These are phyloP conservation scores for Beauveria varroae DNA, from an alignment of 2,329 filamentous ascomycete genomes.

Conservation along the genomic window DNA sequence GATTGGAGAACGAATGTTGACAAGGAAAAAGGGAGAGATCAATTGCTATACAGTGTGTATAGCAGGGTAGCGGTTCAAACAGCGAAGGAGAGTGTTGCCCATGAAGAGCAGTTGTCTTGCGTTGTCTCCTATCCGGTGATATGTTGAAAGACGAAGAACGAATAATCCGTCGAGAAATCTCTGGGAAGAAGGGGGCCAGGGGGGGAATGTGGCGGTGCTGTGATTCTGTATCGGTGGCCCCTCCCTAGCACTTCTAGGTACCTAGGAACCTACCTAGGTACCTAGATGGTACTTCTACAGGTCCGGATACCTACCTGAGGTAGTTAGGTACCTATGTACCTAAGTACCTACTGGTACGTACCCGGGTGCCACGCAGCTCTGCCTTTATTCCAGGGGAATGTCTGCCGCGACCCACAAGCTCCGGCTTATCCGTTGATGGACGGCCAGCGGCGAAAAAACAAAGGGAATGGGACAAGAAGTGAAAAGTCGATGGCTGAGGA, in stretches of 20 bases:
- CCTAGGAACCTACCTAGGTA: not conserved
- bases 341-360: not conserved
- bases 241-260: not conserved
- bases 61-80: not conserved
- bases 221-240: not conserved
- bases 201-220: constrained; percentile 15
- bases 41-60: not conserved
- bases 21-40: constrained; percentile 17
- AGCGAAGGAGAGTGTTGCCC: constrained; percentile 8
- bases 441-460: not conserved
- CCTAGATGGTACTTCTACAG: not conserved
- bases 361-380: not conserved
- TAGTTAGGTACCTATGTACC: not conserved
- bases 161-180: constrained; percentile 7
- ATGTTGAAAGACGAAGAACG: not conserved
- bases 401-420: not conserved
- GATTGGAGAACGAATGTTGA: constrained; percentile 13
- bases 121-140: constrained; percentile 5
- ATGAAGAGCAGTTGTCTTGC: constrained; percentile 8
- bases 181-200: constrained; percentile 7
- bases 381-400: constrained; percentile 1
- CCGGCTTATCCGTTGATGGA: constrained; percentile 7
- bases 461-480: not conserved
- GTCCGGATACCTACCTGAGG: too few species aligned
- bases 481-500: constrained; percentile 2